Evolutionary conservation across 495 filamentous ascomycete genomes (phyloP).

Genomic region (Penicillium lividum): DNA sequence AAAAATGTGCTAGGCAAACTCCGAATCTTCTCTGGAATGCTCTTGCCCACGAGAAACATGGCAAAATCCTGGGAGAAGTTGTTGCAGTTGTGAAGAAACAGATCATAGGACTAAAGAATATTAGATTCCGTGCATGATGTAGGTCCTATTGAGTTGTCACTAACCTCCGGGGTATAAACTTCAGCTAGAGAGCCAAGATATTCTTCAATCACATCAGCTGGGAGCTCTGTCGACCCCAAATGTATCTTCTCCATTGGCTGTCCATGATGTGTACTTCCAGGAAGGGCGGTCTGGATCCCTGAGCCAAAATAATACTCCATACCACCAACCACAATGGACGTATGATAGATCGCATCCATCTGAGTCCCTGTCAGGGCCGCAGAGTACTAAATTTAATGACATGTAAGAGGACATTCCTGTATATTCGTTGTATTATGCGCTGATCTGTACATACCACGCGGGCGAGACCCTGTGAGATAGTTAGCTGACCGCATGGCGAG

Average conservation of each 20-base stretch:
- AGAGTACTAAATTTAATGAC: constrained; percentile 43
- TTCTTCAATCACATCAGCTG: constrained; percentile 81
- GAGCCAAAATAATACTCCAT: constrained; percentile 72
- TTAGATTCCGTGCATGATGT: constrained; percentile 1
- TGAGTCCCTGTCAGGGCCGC: constrained; percentile 62
- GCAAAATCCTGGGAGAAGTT: constrained; percentile 95
- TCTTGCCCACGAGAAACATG: constrained; percentile 86
- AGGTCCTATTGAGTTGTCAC: background rate
- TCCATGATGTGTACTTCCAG: constrained; percentile 85
- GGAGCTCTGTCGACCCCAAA: constrained; percentile 75
- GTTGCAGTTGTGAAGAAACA: constrained; percentile 94
- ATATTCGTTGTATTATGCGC: background rate
- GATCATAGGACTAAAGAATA: constrained; percentile 70
- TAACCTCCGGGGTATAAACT: constrained; percentile 80
- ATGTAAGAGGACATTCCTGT: constrained; percentile 12
- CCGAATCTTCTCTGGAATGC: constrained; percentile 87
- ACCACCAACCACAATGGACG: constrained; percentile 79
- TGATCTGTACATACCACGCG: constrained; percentile 42
- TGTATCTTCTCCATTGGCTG: constrained; percentile 73
- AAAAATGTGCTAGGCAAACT: constrained; percentile 84
- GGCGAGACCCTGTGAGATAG: constrained; percentile 41
- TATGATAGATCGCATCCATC: constrained; percentile 90
- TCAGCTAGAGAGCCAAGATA: constrained; percentile 81
- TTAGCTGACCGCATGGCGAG: constrained; percentile 13
- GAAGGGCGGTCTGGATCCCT: constrained; percentile 76